Evolutionary conservation across 2,329 filamentous ascomycete genomes (phyloP), one percentile per base, ranked within the genome.

Genomic region (Teratosphaeria epicoccoides): DNA sequence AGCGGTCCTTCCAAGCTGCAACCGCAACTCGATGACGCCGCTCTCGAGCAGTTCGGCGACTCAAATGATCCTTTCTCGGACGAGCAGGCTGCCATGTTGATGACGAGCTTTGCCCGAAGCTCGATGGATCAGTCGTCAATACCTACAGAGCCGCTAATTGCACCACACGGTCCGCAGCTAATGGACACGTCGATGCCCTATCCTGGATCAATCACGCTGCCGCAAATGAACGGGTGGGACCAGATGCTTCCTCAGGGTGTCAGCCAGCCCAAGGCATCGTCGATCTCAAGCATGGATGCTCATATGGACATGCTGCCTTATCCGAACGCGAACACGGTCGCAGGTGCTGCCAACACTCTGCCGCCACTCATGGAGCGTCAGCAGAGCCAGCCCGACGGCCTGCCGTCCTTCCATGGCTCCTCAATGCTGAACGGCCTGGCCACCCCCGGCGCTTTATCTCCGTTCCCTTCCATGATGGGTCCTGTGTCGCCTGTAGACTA

Each of bases 51-150:
- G 71, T 89, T 97, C 66, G 89, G 95, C 71, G 87, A 85, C 64
- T 87, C 84, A 72, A 87, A 84, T 69, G 91, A 96, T 68, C 85
- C 91, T 72, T 90, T 96, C 66, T 93, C 96, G 69, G 86, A 96
- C 66, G 91, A 98, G 77, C 89, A 91, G 63, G 93, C 93, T 61
- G 93, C 93, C 61, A 96, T 97, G 88, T 82, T 98, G 70, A 94
- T 98, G 76, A 93, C 91, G 68, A 90, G 97, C 73, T 85, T 97
- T 68, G 90, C 84, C 64, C 91, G 90, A 72, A 84, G 81, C 53
- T 76, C 82, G 82, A 63, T 88, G 82, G 74, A 77, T 67, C 53
- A 56, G 28, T 53, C 51, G 26, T 72, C 73, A 59, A 73, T 71
- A 69, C 76, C 70, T 62, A 69, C 75, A 56, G 79, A 81, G 65